Percentiles rank a stretch among this genome's conserved stretches.
phyloP scores from a whole-genome alignment of 306 rosid genomes.

The Mimosa pudica region DNA sequence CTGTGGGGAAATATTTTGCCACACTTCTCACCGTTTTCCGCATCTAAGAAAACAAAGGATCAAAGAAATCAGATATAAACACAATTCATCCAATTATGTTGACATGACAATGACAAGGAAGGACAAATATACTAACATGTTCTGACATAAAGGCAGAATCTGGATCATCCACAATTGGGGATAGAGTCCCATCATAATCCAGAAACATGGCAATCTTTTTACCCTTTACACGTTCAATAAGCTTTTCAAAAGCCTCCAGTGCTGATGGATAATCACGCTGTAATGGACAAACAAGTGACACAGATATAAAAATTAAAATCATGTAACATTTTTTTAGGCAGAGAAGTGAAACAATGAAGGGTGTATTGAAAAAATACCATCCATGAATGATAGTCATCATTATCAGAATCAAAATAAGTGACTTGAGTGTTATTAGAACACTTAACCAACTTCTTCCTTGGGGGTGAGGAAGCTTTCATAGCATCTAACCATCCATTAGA shows the following conservation, averaged over 20 bases:
- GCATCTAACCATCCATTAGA: conserved; percentile 93
- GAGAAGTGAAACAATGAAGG: background rate
- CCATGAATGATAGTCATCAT: conserved; percentile 67
- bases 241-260: conserved; percentile 58
- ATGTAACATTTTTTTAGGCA: background rate
- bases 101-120: background rate
- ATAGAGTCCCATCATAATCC: conserved; percentile 95
- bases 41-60: conserved; percentile 52
- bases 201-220: conserved; percentile 87
- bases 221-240: conserved; percentile 53
- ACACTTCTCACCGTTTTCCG: conserved; percentile 67
- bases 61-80: background rate
- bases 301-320: background rate
- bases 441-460: conserved; percentile 71
- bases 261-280: conserved; percentile 91
- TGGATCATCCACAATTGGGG: conserved; percentile 94
- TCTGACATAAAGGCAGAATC: conserved; percentile 79
- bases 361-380: conserved; percentile 48
- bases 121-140: conserved; percentile 49
- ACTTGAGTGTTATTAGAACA: conserved; percentile 47
- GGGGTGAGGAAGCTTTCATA: conserved; percentile 95
- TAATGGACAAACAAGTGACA: background rate
- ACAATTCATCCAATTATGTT: background rate
- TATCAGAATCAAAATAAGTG: conserved; percentile 56
- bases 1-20: conserved; percentile 76